Evolutionary conservation across 2,329 filamentous ascomycete species (phyloP), one percentile per base, ranked within the genome.

Genomic region (Sphaceloma murrayae): DNA sequence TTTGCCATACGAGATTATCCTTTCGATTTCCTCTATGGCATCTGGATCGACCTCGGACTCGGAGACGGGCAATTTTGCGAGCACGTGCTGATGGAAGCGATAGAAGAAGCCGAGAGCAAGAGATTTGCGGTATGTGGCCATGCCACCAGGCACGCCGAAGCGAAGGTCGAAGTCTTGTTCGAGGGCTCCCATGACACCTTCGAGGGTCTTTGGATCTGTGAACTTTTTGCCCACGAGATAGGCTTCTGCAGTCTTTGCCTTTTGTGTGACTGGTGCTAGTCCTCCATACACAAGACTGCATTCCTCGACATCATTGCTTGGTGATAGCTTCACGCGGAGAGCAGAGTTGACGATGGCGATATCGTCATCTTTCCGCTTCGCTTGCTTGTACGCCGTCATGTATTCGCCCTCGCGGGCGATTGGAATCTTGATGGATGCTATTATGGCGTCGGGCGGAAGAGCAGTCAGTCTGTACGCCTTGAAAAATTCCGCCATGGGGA

Each of bases 351-450:
- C 91, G 54, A 98, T 96, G 2, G 91, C 91, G 58, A 98, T 96
- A 58, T 98, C 91, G 56, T 98, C 91, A 55, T 98, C 91, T 59
- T 96, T 96, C 52, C 91, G 72, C 69, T 98, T 98, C 1, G 91
- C 79, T 61, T 96, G 89, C 64, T 98, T 98, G 65, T 95, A 96
- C 1, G 89, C 81, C 32, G 83, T 76, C 60, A 94, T 82, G 58
- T 80, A 86, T 59, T 96, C 91, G 3, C 84, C 81, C 43, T 78
- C 73, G 2, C 71, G 71, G 0, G 84, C 82, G 2, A 84, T 67
- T 0, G 91, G 91, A 33, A 98, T 85, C n/a, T 82, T 77, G 50
- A 98, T 80, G 31, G 81, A 81, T 1, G 86, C 79, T 48, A 98
- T 89, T 50, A 96, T 77, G 1, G 85, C 85, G 58, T 95, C 80